Evolutionary conservation across 140 eudicot species (phyloP).

Genomic region (Erigeron philadelphicus): DNA sequence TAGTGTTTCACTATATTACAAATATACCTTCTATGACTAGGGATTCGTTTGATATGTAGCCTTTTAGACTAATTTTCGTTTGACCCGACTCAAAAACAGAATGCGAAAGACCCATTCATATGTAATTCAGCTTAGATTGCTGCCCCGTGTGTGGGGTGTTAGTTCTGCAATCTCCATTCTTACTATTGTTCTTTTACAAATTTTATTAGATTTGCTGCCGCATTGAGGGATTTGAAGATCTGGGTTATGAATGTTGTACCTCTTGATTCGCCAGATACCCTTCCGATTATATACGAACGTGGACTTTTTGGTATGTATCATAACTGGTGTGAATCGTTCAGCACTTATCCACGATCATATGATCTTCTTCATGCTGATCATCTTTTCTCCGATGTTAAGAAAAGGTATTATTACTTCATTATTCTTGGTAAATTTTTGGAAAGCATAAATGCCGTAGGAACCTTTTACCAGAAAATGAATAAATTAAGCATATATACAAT

Average conservation of each 20-base stretch:
- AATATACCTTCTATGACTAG: too few species aligned
- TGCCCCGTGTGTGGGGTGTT: neutral
- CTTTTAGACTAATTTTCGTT: too few species aligned
- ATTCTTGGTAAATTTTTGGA: neutral
- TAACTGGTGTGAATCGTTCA: conserved; percentile 68
- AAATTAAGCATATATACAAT: too few species aligned
- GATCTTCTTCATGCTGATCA: conserved; percentile 76
- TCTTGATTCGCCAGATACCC: conserved; percentile 49
- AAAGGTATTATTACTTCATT: conserved; percentile 29
- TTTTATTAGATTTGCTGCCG: conserved; percentile 56
- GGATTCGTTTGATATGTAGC: too few species aligned
- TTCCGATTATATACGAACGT: conserved; percentile 59
- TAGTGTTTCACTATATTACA: too few species aligned
- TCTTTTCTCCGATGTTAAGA: conserved; percentile 58
- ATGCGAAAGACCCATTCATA: neutral
- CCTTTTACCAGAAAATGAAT: too few species aligned
- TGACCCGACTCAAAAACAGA: too few species aligned
- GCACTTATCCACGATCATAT: conserved; percentile 62
- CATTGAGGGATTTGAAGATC: conserved; percentile 53
- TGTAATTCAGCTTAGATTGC: neutral
- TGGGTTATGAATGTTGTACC: conserved; percentile 75
- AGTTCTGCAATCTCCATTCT: neutral
- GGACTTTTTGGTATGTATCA: conserved; percentile 63
- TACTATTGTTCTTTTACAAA: neutral
- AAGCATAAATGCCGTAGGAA: neutral